A percentile compares a stretch with the other conserved stretches of the same genome.
phyloP scores from a whole-genome alignment of 768 basidiomycete genomes.

The Russula virescens region DNA sequence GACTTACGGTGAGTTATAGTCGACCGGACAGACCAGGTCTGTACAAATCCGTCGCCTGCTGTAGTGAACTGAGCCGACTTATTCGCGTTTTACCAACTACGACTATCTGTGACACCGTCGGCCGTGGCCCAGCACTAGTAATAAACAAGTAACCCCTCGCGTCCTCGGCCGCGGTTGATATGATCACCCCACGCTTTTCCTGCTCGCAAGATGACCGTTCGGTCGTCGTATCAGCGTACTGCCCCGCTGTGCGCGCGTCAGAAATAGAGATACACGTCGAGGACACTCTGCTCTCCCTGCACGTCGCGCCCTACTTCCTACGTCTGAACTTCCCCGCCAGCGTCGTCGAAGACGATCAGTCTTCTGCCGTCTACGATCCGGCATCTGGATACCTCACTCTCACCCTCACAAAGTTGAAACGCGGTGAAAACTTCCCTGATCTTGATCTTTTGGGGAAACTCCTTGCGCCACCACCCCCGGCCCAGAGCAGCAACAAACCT shows the following conservation, averaged over 20 bases:
- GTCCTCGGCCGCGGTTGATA: constrained; percentile 41
- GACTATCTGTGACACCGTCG: too few relatives aligned
- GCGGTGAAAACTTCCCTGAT: constrained; percentile 66
- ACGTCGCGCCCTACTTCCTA: constrained; percentile 82
- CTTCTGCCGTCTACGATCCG: constrained; percentile 71
- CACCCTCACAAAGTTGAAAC: constrained; percentile 60
- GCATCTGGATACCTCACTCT: constrained; percentile 71
- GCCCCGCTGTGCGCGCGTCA: constrained; percentile 65
- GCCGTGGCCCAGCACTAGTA: too few relatives aligned
- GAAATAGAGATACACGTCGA: constrained; percentile 78
- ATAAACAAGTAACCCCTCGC: too few relatives aligned
- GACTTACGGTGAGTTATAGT: not conserved
- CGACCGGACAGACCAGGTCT: too few relatives aligned
- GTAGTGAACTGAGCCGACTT: too few relatives aligned
- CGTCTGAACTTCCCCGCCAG: constrained; percentile 69
- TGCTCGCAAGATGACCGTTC: constrained; percentile 56
- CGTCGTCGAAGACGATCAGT: constrained; percentile 60
- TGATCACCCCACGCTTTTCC: constrained; percentile 75
- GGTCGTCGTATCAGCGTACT: constrained; percentile 58
- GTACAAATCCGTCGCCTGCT: too few relatives aligned
- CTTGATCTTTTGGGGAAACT: constrained; percentile 75
- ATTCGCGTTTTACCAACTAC: not conserved
- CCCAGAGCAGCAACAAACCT: constrained; percentile 32
- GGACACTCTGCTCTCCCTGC: constrained; percentile 59
- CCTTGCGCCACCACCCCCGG: constrained; percentile 65